Conservation (phyloP, 73 alveolate species). For the Paramecium octaurelia region DNA sequence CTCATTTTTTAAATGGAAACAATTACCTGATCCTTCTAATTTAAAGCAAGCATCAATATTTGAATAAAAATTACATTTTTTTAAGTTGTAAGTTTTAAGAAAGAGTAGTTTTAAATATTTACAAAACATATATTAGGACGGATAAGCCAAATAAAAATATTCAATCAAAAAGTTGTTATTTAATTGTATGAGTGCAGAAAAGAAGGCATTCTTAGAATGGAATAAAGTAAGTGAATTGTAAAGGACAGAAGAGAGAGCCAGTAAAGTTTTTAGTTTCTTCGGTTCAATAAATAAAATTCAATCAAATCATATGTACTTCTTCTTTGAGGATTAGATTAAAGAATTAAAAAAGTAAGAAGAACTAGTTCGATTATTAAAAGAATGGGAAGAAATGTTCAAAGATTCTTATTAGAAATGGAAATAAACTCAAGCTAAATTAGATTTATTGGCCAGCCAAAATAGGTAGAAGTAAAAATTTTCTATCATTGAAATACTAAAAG, state of each 20-base stretch:
- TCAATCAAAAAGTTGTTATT: background rate
- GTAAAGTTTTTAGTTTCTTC: background rate
- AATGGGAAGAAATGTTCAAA: constrained; percentile 10
- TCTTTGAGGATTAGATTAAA: background rate
- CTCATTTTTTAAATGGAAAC: background rate
- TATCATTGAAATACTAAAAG: background rate
- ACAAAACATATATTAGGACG: background rate
- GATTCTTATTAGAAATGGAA: constrained; percentile 40
- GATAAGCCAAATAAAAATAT: background rate
- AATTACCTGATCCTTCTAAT: background rate
- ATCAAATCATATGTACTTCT: background rate
- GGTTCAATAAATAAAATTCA: background rate
- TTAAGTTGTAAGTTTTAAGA: background rate
- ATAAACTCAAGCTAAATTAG: background rate
- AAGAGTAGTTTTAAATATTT: background rate
- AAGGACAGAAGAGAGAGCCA: background rate
- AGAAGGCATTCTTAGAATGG: background rate
- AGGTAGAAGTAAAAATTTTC: background rate
- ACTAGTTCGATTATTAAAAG: background rate
- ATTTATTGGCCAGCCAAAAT: background rate
- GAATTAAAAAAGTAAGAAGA: background rate
- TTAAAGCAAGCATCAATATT: background rate
- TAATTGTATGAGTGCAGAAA: constrained; percentile 33
- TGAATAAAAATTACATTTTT: background rate
- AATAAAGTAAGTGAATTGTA: background rate